These are phyloP conservation scores for Capsella rubella DNA, from an alignment of 441 rosid species.

Conservation along the genomic window DNA sequence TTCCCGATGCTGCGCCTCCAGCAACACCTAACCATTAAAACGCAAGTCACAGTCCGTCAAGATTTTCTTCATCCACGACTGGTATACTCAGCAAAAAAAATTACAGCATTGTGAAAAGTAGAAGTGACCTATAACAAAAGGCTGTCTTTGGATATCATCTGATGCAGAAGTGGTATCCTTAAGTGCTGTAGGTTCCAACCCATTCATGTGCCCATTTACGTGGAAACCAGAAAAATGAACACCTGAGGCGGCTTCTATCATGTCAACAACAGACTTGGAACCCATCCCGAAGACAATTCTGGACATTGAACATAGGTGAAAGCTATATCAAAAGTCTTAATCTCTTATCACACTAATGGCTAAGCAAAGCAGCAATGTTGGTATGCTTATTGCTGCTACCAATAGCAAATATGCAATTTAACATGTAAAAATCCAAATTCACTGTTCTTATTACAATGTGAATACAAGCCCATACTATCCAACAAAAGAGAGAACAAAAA, in stretches of 20 bases:
- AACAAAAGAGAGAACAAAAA: slow-evolving; percentile 17
- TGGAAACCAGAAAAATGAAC: slow-evolving; percentile 90
- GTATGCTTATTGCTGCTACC: not conserved
- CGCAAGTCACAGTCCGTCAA: not conserved
- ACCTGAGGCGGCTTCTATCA: slow-evolving; percentile 52
- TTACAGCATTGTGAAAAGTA: not conserved
- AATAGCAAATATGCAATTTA: not conserved
- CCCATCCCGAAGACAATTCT: slow-evolving; percentile 33
- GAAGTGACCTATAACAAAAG: slow-evolving; percentile 83
- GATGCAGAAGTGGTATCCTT: slow-evolving; percentile 59
- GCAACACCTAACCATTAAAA: slow-evolving; percentile 77
- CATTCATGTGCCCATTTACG: slow-evolving; percentile 56
- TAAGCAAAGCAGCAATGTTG: slow-evolving; percentile 24
- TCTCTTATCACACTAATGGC: slow-evolving; percentile 24
- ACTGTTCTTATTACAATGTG: not conserved
- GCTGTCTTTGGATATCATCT: slow-evolving; percentile 70
- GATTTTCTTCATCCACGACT: not conserved
- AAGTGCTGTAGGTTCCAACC: slow-evolving; percentile 49
- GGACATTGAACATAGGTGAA: not conserved
- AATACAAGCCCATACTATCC: slow-evolving; percentile 3
- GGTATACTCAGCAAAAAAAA: slow-evolving; percentile 20
- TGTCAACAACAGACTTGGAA: slow-evolving; percentile 41
- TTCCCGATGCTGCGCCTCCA: slow-evolving; percentile 99
- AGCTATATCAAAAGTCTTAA: slow-evolving; percentile 5
- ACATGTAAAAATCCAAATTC: not conserved